These are phyloP conservation scores for Fomitopsis pinicola DNA, from an alignment of 1,284 basidiomycete genomes.

Conservation along the genomic window DNA sequence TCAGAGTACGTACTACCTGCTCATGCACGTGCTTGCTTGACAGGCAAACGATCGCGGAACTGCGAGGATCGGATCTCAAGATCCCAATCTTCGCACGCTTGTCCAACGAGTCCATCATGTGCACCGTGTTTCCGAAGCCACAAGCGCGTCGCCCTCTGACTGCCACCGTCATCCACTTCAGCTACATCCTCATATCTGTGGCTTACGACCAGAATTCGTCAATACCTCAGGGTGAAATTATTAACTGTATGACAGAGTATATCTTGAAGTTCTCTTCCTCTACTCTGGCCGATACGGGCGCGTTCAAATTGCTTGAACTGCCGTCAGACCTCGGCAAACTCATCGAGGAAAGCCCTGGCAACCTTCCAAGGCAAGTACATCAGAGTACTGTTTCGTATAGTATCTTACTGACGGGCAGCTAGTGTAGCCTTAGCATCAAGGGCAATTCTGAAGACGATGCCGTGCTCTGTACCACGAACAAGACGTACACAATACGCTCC, in stretches of 20 bases:
- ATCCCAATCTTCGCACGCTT: too few species aligned
- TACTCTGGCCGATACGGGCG: constrained; percentile 39
- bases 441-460: constrained; percentile 81
- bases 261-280: constrained; percentile 52
- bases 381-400: constrained; percentile 5
- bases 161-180: not conserved
- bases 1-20: too few species aligned
- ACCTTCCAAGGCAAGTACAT: constrained; percentile 10
- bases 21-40: too few species aligned
- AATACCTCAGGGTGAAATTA: too few species aligned
- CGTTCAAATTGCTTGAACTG: constrained; percentile 67
- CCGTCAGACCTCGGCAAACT: constrained; percentile 56
- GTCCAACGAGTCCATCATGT: not conserved
- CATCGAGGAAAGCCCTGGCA: constrained; percentile 23
- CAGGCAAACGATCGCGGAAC: too few species aligned
- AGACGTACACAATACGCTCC: constrained; percentile 79
- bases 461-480: constrained; percentile 76
- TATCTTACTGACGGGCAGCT: not conserved
- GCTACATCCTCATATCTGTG: too few species aligned
- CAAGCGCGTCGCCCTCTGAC: too few species aligned
- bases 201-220: too few species aligned
- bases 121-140: not conserved
- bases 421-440: constrained; percentile 70
- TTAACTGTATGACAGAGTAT: constrained; percentile 36
- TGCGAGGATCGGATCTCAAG: too few species aligned